A percentile compares a stretch with the other conserved stretches of the same genome.
Conservation (phyloP, 2,329 filamentous ascomycete species). For the Clarireedia paspali region DNA sequence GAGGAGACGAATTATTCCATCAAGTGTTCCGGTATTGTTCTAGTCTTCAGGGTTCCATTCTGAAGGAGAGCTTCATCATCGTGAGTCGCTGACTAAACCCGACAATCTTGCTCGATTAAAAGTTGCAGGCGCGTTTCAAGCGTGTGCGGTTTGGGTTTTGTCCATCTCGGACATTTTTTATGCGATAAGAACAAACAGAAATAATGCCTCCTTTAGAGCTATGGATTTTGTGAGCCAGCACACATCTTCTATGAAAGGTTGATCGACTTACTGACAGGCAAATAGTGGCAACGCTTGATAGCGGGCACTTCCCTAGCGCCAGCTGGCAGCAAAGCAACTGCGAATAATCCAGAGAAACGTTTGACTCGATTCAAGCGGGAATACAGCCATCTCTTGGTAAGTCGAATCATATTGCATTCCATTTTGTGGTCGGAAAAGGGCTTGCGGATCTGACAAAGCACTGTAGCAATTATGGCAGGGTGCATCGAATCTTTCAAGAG, state of each 20-base stretch:
- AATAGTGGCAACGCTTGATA: constrained; percentile 60
- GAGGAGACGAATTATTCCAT: no score
- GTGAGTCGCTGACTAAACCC: not conserved
- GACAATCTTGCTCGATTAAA: not conserved
- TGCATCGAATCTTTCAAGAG: constrained; percentile 50
- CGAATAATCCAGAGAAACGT: constrained; percentile 55
- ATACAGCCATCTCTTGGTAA: constrained; percentile 54
- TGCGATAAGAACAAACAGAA: not conserved
- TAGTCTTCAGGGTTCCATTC: no score
- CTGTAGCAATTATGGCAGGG: constrained; percentile 51
- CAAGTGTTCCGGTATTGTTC: no score
- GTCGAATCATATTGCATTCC: constrained; percentile 13
- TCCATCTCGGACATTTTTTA: not conserved
- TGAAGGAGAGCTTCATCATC: not conserved
- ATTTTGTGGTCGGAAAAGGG: not conserved
- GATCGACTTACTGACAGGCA: constrained; percentile 6
- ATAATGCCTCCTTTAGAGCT: constrained; percentile 3
- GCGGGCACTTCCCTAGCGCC: constrained; percentile 50
- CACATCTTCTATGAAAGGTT: not conserved
- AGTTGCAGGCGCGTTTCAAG: constrained; percentile 2
- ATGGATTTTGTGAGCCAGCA: constrained; percentile 26
- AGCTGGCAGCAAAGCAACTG: constrained; percentile 49
- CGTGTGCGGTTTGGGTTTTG: not conserved
- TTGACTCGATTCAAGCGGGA: constrained; percentile 61
- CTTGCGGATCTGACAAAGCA: constrained; percentile 7